A percentile compares a stretch with the other conserved stretches of the same genome.
phyloP scores from a whole-genome alignment of 306 rosid genomes.

The Quercus bicolor region DNA sequence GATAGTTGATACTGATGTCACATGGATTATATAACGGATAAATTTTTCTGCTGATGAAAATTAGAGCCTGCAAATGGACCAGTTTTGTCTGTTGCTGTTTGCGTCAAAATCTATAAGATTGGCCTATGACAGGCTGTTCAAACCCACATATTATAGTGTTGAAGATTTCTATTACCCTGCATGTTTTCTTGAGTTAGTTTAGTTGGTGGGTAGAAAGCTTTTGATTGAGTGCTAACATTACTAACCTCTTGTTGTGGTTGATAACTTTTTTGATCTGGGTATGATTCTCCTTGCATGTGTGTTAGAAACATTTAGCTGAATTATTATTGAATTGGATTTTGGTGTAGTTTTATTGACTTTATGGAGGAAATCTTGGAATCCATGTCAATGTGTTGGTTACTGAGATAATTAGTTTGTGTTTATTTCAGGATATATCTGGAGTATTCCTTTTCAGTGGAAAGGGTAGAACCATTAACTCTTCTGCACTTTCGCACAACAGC shows the following conservation, averaged over 20 bases:
- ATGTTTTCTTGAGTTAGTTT: neutral
- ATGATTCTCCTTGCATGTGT: neutral
- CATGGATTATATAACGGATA: too few species aligned
- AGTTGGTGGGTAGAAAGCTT: neutral
- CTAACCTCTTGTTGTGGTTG: neutral
- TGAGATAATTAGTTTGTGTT: neutral
- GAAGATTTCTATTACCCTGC: neutral
- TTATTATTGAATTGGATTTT: neutral
- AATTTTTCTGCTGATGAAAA: too few species aligned
- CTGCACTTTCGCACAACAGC: constrained; percentile 45
- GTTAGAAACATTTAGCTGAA: neutral
- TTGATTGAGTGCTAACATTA: neutral
- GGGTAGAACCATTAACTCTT: constrained; percentile 58
- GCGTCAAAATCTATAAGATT: neutral
- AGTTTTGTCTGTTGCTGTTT: neutral
- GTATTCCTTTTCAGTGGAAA: constrained; percentile 71
- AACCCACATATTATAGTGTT: neutral
- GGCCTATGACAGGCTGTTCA: neutral
- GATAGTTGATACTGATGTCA: too few species aligned
- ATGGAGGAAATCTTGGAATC: neutral
- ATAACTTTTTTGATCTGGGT: neutral
- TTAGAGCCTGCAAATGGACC: too few species aligned
- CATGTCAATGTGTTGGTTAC: neutral
- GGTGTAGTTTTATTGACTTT: neutral
- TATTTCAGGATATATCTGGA: constrained; percentile 71